Evolutionary conservation across 306 rosid species (phyloP), one percentile per base, ranked within the genome.

Genomic region (Mimosa bimucronata): DNA sequence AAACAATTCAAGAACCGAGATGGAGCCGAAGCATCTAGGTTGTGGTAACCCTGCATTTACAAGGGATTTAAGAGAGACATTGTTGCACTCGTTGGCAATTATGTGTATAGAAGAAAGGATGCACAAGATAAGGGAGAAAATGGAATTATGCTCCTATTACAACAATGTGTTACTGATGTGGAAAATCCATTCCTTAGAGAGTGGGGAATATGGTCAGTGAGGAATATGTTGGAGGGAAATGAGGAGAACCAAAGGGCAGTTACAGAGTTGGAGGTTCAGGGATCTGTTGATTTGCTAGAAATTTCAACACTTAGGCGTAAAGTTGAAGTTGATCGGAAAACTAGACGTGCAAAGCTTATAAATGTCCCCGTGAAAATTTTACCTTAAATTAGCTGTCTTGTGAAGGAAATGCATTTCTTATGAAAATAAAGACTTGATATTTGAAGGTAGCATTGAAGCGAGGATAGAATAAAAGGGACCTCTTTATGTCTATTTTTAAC

Each of bases 141-240:
- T 57, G 92, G 94, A 75, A 83, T 94, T 67, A 89, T 91, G 58
- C 78, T 94, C 80, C 87, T 92, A 55, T 83, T 92, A 66, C 98
- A 92, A 82, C 94, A 92, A 4, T 67, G 78, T 91, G 95, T 91
- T 66, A 69, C 84, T 26, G 98, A 95, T 71, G 94, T 92, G 29
- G 94, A 94, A 42, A 91, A 91, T 74, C 97, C 96, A 8, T 95
- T 82, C 85, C 62, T 91, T 79, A 95, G 97, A 86, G 98, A 95
- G 81, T 91, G 98, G 94, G 96, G 94, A 53, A 85, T 90, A 82
- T 92, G 97, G 92, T 83, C 80, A 26, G 86, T 88, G 68, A 92
- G 97, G 88, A 91, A 92, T 79, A 61, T 92, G 83, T 79, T 94
- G n/a, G n/a, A n/a, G n/a, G n/a, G n/a, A n/a, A n/a, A n/a, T n/a